phyloP scores from a whole-genome alignment of 805 yeast species.

The Zygosaccharomyces pseudorouxii region DNA sequence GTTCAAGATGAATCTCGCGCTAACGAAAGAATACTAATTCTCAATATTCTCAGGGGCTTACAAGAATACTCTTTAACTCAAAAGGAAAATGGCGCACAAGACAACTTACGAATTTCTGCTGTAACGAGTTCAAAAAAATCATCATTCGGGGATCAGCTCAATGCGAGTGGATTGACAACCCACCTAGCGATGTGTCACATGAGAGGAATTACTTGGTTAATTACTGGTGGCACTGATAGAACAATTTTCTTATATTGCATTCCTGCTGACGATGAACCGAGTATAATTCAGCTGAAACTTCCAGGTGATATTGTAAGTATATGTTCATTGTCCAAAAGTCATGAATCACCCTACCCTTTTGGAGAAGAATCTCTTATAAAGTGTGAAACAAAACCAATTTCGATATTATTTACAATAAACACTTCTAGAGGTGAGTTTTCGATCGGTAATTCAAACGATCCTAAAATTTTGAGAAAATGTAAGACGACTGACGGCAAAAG shows the following conservation, averaged over 20 bases:
- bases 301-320: constrained; percentile 14
- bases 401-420: constrained; percentile 7
- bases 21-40: constrained; percentile 4
- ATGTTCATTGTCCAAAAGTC: background rate
- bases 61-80: constrained; percentile 9
- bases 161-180: constrained; percentile 4
- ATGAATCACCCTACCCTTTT: background rate
- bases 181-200: background rate
- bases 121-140: background rate
- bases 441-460: background rate
- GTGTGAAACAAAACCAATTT: background rate
- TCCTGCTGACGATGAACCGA: constrained; percentile 3
- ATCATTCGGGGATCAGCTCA: background rate
- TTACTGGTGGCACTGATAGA: constrained; percentile 8
- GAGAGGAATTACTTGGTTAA: constrained; percentile 6
- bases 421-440: constrained; percentile 12
- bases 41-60: constrained; percentile 19
- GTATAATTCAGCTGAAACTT: constrained; percentile 10
- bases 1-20: background rate
- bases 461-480: background rate
- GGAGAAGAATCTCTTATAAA: background rate
- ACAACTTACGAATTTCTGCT: background rate
- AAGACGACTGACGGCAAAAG: background rate
- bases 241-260: background rate
- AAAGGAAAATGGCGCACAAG: background rate